Base-by-base conservation (phyloP, 1,284 basidiomycete species). In the Retiboletus flavoniger region DNA sequence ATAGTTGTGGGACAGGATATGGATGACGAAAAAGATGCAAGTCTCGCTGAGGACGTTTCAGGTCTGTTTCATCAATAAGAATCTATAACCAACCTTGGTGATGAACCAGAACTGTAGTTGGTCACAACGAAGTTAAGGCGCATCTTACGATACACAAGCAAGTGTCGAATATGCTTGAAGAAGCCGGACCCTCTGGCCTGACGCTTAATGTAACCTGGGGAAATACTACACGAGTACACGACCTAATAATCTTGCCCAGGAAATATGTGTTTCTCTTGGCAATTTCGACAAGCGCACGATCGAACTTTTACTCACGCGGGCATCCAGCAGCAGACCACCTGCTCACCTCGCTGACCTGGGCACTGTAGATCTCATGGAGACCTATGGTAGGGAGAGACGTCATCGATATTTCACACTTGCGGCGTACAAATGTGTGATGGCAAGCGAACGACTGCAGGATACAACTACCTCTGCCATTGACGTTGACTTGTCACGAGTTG, bases 271-370 rank as follows among this genome's bases (percentile, higher is more conserved):
- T 21, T 74, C 80, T 17, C 75, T 94, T 19, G 80, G 81, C 60
- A 77, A 84, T 57, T 89, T 91, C 56, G 89, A 93, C 66, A 81
- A 79, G 63, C 84, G 92, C 28, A 91, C 87, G 3, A 75, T 92
- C 47, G 91, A 93, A 64, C 77, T 88, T 14, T 72, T 91, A n/a
- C 76, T 93, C 32, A 76, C 78, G 14, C 82, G 87, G 41, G 80
- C 89, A 39, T 83, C 84, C 57, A 84, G 80, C 61, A 76, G 69
- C 54, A 74, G 75, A 7, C 87, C 85, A 17, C 88, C 89, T 3
- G 53, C 79, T 13, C 88, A 91, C 66, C 78, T 93, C 5, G 74
- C 74, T 44, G 89, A 94, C 68, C 74, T 89, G 41, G 79, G 81
- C 29, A 79, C 89, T 48, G 78, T 80, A 16, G 81, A 82, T 45